Base-by-base conservation (phyloP, 2,329 filamentous ascomycete species). In the Penicillium sp. region DNA sequence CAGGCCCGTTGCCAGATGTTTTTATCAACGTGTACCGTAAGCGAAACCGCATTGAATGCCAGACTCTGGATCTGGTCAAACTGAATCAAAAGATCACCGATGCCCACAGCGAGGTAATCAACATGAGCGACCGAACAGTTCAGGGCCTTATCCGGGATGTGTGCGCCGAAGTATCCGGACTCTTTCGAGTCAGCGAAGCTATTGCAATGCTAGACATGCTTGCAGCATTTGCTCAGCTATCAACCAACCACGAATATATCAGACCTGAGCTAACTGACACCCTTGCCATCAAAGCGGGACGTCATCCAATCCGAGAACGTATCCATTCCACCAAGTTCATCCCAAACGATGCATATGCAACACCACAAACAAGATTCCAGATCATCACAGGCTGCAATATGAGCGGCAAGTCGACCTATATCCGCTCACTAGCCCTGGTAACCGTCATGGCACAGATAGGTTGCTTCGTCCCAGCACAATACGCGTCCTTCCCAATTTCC, bases 331-430 rank as follows among this genome's bases (percentile, higher is more conserved):
- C 81, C 42, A 84, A 83, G 19, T 96, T 89, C 67, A 79, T 97
- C 3, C 89, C 94, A 0, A 97, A 97, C 60, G 92, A 97, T 66
- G 89, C 92, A 27, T 97, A 92, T 65, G 88, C 90, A 2, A 89
- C 87, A 0, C 81, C 88, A 32, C 86, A 93, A 56, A 85, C 86
- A 34, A 85, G 92, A 1, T 96, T 97, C 65, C 92, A 97, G 61
- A 88, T 97, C 57, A 87, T 99, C 59, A 97, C 93, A 0, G 93
- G 94, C 3, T 95, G 90, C 70, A 99, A 99, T 65, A 99, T 99
- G 94, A 96, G 91, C 63, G 94, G 92, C 0, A 99, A 97, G 71
- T 96, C 89, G 60, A 99, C 92, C 0, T 97, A 97, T 67, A 96
- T 97, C 58, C 85, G 91, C 46, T 87, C 89, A 1, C 79, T 96